Conservation (phyloP, 73 alveolate genomes). For the Durusdinium trenchii region DNA sequence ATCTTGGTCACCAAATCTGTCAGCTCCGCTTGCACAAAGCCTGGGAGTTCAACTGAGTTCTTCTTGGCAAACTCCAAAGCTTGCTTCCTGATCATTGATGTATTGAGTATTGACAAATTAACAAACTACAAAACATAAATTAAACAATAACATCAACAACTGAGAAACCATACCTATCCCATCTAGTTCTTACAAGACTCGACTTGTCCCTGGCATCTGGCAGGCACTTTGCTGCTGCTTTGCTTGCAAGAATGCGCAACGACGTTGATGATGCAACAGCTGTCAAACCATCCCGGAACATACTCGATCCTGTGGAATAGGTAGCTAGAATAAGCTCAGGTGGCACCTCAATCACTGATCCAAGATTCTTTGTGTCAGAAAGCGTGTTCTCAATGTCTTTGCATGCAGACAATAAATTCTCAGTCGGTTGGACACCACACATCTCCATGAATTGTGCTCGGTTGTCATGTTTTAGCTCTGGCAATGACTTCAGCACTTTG, state of each 20-base stretch:
- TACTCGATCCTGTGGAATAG: no score
- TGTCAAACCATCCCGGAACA: background rate
- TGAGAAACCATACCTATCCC: background rate
- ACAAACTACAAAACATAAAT: background rate
- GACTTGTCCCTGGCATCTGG: background rate
- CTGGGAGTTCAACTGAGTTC: background rate
- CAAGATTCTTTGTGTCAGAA: background rate
- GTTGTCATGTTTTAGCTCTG: background rate
- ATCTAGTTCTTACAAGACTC: background rate
- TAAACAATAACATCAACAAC: background rate
- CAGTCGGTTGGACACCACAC: background rate
- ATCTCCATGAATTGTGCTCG: background rate
- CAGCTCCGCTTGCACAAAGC: background rate
- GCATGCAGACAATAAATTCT: background rate
- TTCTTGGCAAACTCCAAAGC: background rate
- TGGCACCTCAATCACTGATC: background rate
- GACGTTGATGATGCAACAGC: background rate
- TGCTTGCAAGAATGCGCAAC: background rate
- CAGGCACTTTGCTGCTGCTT: background rate
- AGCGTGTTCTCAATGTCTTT: background rate
- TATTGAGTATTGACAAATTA: background rate
- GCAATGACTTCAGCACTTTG: background rate
- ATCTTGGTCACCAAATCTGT: background rate
- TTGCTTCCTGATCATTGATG: background rate
- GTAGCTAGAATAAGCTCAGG: background rate